phyloP scores from a whole-genome alignment of 116 monocot genomes.

The Phalaenopsis hybrid region DNA sequence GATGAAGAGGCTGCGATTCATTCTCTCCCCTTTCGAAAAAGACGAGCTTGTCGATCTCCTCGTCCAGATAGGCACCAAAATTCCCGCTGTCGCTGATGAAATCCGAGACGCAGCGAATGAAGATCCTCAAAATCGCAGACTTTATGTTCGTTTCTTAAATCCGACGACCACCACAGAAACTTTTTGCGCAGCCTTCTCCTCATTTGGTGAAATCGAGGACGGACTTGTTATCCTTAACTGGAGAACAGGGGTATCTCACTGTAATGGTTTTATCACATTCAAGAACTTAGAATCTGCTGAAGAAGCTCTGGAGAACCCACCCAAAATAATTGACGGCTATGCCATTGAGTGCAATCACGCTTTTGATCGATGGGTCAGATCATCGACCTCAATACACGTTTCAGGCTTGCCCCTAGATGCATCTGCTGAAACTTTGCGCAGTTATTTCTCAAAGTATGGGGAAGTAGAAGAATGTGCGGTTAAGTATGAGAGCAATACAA shows the following conservation, averaged over 20 bases:
- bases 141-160: slow-evolving; percentile 47
- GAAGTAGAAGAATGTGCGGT: too few relatives aligned
- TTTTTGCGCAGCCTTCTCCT: slow-evolving; percentile 36
- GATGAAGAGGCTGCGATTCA: slow-evolving; percentile 8
- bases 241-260: slow-evolving; percentile 43
- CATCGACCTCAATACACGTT: too few relatives aligned
- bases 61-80: slow-evolving; percentile 32
- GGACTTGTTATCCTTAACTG: slow-evolving; percentile 44
- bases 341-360: too few relatives aligned
- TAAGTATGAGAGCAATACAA: too few relatives aligned
- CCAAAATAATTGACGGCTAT: slow-evolving; percentile 35
- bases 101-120: slow-evolving; percentile 37
- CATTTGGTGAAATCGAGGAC: slow-evolving; percentile 51
- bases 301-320: slow-evolving; percentile 32
- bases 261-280: slow-evolving; percentile 50
- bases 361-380: too few relatives aligned
- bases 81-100: slow-evolving; percentile 39
- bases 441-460: too few relatives aligned
- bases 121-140: slow-evolving; percentile 52
- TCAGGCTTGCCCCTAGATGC: too few relatives aligned
- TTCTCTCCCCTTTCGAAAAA: slow-evolving; percentile 36
- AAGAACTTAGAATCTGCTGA: slow-evolving; percentile 37
- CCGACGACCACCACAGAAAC: slow-evolving; percentile 57
- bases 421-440: too few relatives aligned
- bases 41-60: slow-evolving; percentile 45